Evolutionary conservation across 108 stramenopile species (phyloP).

Genomic region (Nitzschia inconspicua): DNA sequence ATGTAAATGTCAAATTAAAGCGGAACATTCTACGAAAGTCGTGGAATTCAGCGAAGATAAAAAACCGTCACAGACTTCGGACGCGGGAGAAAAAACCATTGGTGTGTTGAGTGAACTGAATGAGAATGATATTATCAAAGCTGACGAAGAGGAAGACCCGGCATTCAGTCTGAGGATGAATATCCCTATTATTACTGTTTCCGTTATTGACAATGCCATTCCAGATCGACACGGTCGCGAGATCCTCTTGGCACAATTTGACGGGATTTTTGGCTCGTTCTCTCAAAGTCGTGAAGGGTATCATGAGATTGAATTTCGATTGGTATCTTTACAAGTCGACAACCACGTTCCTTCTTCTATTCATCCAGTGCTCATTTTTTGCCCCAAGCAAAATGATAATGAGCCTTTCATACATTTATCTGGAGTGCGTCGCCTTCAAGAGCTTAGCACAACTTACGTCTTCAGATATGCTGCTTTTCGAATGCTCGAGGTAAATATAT

Average conservation of each 20-base stretch:
- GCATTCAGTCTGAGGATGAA: conserved; percentile 45
- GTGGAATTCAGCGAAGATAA: conserved; percentile 42
- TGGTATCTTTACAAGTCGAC: conserved; percentile 64
- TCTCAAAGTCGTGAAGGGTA: conserved; percentile 68
- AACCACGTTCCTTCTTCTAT: conserved; percentile 71
- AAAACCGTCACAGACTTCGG: neutral
- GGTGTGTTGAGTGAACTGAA: neutral
- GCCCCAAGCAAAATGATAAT: conserved; percentile 31
- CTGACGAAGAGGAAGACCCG: conserved; percentile 47
- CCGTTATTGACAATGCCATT: conserved; percentile 64
- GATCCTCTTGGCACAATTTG: conserved; percentile 54
- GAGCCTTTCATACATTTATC: conserved; percentile 74
- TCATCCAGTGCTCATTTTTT: conserved; percentile 66
- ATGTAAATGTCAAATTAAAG: conserved; percentile 55
- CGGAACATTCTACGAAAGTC: conserved; percentile 76
- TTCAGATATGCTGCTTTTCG: conserved; percentile 73
- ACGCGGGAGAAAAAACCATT: neutral
- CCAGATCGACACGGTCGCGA: conserved; percentile 43
- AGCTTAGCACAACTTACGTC: conserved; percentile 52
- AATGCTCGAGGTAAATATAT: conserved; percentile 62
- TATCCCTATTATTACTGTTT: conserved; percentile 46
- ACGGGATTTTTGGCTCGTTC: conserved; percentile 36
- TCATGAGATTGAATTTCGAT: conserved; percentile 65
- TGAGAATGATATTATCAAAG: neutral
- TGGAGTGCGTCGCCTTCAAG: conserved; percentile 57